A percentile compares a stretch with the other conserved stretches of the same genome.
These are phyloP conservation scores for Fusarium heterosporum DNA, from an alignment of 2,329 filamentous ascomycete genomes.

Conservation along the genomic window DNA sequence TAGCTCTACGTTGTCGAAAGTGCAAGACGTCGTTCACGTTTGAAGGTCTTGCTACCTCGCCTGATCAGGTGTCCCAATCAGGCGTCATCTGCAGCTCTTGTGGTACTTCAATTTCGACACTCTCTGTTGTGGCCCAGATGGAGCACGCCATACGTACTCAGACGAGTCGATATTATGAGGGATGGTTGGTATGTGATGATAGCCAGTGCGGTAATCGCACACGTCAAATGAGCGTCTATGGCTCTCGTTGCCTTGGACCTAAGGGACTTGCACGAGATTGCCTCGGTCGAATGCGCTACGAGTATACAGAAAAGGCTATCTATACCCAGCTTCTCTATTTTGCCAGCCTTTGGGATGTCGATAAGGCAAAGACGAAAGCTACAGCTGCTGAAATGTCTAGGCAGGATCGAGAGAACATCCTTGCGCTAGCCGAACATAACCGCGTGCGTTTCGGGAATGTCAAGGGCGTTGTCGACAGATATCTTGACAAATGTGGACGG, in stretches of 20 bases:
- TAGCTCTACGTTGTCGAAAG: constrained; percentile 81
- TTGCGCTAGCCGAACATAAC: constrained; percentile 84
- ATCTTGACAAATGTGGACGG: constrained; percentile 88
- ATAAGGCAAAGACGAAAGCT: constrained; percentile 74
- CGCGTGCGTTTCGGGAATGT: constrained; percentile 80
- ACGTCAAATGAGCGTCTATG: constrained; percentile 92
- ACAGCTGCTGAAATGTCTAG: constrained; percentile 59
- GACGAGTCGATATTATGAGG: constrained; percentile 89
- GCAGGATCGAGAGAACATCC: constrained; percentile 73
- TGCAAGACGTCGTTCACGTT: constrained; percentile 81
- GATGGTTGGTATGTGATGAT: constrained; percentile 92
- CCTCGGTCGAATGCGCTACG: constrained; percentile 87
- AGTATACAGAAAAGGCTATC: constrained; percentile 86
- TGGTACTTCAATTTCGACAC: constrained; percentile 70
- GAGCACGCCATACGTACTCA: constrained; percentile 84
- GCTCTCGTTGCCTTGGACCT: constrained; percentile 87
- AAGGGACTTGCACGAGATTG: constrained; percentile 87
- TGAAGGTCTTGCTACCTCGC: constrained; percentile 75
- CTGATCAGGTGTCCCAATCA: constrained; percentile 73
- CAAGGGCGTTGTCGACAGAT: constrained; percentile 81
- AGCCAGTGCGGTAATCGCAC: constrained; percentile 87
- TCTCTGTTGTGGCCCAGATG: constrained; percentile 86
- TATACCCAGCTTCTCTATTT: constrained; percentile 97
- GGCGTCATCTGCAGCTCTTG: constrained; percentile 83
- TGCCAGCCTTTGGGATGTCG: constrained; percentile 86